Conservation (phyloP, 495 filamentous ascomycete genomes). For the Penicillium steckii region DNA sequence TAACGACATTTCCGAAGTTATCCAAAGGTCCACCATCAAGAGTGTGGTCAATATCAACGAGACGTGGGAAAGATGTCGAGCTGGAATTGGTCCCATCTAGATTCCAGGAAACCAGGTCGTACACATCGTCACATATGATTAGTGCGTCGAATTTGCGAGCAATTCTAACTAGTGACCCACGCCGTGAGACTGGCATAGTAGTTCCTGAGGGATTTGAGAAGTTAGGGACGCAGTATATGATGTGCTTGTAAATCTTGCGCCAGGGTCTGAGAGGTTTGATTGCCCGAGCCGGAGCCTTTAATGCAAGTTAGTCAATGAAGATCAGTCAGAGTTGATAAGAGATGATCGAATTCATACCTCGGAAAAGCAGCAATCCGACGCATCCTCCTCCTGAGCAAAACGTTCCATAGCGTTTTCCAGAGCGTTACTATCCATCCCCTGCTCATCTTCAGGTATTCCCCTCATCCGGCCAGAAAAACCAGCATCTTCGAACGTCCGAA, state of each 20-base stretch:
- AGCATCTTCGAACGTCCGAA: constrained; percentile 64
- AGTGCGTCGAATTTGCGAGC: constrained; percentile 65
- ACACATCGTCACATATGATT: constrained; percentile 71
- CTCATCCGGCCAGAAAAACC: constrained; percentile 51
- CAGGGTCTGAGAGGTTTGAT: constrained; percentile 32
- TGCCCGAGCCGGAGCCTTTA: too few relatives aligned
- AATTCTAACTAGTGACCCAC: constrained; percentile 53
- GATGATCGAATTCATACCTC: neutral
- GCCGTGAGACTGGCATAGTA: constrained; percentile 54
- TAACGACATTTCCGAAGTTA: constrained; percentile 63
- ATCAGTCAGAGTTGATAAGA: too few relatives aligned
- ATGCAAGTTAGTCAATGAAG: too few relatives aligned
- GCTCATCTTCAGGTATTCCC: constrained; percentile 63
- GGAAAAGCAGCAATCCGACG: neutral
- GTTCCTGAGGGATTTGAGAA: constrained; percentile 67
- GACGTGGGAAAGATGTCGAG: constrained; percentile 46
- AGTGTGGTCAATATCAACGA: constrained; percentile 62
- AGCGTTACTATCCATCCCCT: constrained; percentile 56
- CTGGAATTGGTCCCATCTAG: constrained; percentile 7
- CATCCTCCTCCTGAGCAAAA: neutral
- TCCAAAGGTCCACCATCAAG: constrained; percentile 42
- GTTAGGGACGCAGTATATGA: constrained; percentile 72
- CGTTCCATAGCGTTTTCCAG: constrained; percentile 28
- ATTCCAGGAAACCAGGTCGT: constrained; percentile 68
- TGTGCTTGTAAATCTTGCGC: constrained; percentile 62